Evolutionary conservation across 148 eudicot species (phyloP), one percentile per base, ranked within the genome.

Genomic region (Vaccinium myrtillus): DNA sequence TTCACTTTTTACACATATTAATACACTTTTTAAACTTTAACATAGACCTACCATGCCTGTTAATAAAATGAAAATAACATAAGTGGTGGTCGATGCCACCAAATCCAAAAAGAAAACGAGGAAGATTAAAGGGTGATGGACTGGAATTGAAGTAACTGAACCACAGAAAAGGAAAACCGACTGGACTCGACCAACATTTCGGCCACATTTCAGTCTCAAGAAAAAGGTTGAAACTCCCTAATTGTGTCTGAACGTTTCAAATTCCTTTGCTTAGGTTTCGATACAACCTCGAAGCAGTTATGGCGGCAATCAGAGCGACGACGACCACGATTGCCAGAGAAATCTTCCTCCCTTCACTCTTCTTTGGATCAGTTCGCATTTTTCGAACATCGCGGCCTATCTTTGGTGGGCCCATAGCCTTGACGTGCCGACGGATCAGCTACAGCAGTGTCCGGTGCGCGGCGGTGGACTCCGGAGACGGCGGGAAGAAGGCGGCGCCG

Each of bases 401-500:
- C 75, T 79, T 67, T 8, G 15, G 65, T 8, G 27, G 54, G 49
- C 32, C 83, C 63, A 63, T n/a, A 77, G 65, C 27, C 43, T 46
- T 63, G 55, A 59, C 50, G 25, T 46, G 85, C 67, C 95, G 90
- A 10, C 77, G 82, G 36, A 88, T 93, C 87, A 89, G 86, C 83
- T 86, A 30, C 88, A 69, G 63, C 73, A 78, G 82, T 15, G 58
- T 88, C 78, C 90, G 88, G 30, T 91, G 88, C 55, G 92, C 91
- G 54, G 90, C 93, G 75, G 61, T 88, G 19, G 86, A 85, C 4
- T 70, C 78, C 74, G 91, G 88, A 6, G 93, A 81, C 49, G 86
- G 86, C 14, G 86, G 87, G 0, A 93, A 87, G 86, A 95, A 92
- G 91, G 83, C 92, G 49, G 84, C 93, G 49, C 89, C 98, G 80